A percentile compares a stretch with the other conserved stretches of the same genome.
phyloP scores from a whole-genome alignment of 345 rosid genomes.

The Populus deltoides region DNA sequence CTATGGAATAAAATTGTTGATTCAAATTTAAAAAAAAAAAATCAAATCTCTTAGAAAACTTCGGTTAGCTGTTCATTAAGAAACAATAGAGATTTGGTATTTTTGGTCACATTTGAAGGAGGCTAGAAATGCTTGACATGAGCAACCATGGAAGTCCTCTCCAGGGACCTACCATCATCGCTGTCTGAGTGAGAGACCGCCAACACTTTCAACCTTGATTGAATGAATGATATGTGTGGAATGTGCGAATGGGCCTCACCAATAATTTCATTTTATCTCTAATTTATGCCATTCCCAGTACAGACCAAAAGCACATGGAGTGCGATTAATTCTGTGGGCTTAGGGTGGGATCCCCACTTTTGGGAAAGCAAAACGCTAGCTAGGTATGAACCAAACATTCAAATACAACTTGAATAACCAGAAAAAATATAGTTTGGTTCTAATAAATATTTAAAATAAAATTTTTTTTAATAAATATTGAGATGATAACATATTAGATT shows the following conservation, averaged over 20 bases:
- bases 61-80: not conserved
- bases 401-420: too few species aligned
- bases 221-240: slow-evolving; percentile 6
- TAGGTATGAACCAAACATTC: not conserved
- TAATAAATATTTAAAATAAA: too few species aligned
- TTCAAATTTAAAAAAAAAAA: too few species aligned
- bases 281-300: not conserved
- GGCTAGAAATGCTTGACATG: not conserved
- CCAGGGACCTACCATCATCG: slow-evolving; percentile 21
- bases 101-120: not conserved
- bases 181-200: slow-evolving; percentile 14
- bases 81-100: not conserved
- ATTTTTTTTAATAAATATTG: too few species aligned
- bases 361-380: slow-evolving; percentile 2
- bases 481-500: too few species aligned
- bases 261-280: slow-evolving; percentile 21
- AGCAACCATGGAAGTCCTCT: not conserved
- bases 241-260: slow-evolving; percentile 11
- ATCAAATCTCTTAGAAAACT: not conserved
- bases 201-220: slow-evolving; percentile 11
- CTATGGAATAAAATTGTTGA: too few species aligned
- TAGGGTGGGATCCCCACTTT: not conserved
- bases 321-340: slow-evolving; percentile 17
- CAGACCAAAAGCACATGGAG: slow-evolving; percentile 27
- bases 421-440: too few species aligned